A percentile compares a stretch with the other conserved stretches of the same genome.
phyloP scores from a whole-genome alignment of 2,329 filamentous ascomycete species.

The Colletotrichum magnum region DNA sequence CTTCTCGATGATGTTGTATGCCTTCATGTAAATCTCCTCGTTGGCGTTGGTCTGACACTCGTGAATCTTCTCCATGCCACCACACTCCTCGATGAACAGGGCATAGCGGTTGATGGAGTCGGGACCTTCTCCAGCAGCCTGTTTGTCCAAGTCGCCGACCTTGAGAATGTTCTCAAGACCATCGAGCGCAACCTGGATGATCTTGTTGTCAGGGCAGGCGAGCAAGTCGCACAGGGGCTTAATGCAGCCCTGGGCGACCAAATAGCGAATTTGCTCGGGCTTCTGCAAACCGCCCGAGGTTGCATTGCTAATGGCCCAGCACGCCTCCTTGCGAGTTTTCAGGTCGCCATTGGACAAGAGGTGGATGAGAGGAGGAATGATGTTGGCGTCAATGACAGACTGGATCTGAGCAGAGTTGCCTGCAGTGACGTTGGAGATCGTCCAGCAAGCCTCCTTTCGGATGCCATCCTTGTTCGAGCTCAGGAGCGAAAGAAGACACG shows the following conservation, averaged over 20 bases:
- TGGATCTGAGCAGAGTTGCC: constrained; percentile 99
- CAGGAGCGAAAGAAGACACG: constrained; percentile 91
- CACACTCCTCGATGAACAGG: constrained; percentile 97
- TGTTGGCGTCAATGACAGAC: constrained; percentile 95
- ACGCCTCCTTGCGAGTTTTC: constrained; percentile 99
- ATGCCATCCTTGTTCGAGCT: constrained; percentile 99
- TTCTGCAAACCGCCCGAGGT: constrained; percentile 98
- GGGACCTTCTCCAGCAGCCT: constrained; percentile 80
- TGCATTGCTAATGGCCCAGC: constrained; percentile 99
- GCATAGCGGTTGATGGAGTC: constrained; percentile 96
- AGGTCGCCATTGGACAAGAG: constrained; percentile 96
- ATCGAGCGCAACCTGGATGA: constrained; percentile 98
- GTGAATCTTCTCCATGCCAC: constrained; percentile 99
- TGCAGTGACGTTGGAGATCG: constrained; percentile 98
- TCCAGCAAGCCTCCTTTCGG: constrained; percentile 99
- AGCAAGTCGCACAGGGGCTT: constrained; percentile 97
- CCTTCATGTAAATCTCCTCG: constrained; percentile 99
- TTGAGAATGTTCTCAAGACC: constrained; percentile 99
- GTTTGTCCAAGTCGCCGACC: constrained; percentile 99
- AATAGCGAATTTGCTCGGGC: constrained; percentile 97
- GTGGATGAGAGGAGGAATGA: constrained; percentile 96
- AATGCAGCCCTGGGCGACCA: constrained; percentile 95
- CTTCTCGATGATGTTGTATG: constrained; percentile 99
- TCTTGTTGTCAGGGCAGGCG: constrained; percentile 98
- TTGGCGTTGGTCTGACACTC: constrained; percentile 99